Percentiles rank a stretch among this genome's conserved stretches.
Evolutionary conservation across 805 yeast genomes (phyloP).

Genomic region (Candida gorgasii): DNA sequence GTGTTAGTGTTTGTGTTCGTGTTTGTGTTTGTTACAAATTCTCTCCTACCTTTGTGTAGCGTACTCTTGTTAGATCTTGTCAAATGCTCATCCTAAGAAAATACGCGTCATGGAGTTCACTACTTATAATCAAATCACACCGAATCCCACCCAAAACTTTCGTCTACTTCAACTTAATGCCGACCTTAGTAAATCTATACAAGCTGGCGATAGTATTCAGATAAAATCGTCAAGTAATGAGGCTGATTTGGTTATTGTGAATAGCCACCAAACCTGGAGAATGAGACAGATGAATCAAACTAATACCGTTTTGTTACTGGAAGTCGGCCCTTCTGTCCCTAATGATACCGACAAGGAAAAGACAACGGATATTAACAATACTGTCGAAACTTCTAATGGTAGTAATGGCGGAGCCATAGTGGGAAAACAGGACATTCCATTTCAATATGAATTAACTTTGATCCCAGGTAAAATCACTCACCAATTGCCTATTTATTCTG

Average conservation of each 20-base stretch:
- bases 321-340: too few relatives aligned
- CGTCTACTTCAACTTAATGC: constrained; percentile 56
- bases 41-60: too few relatives aligned
- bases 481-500: constrained; percentile 27
- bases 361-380: background rate
- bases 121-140: constrained; percentile 8
- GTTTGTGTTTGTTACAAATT: too few relatives aligned
- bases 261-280: constrained; percentile 57
- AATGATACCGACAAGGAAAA: constrained; percentile 3
- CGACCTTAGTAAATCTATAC: constrained; percentile 43
- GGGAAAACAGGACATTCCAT: constrained; percentile 30
- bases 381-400: background rate
- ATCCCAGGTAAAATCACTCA: constrained; percentile 29
- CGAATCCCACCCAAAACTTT: constrained; percentile 27
- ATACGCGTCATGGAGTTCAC: too few relatives aligned
- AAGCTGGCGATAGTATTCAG: constrained; percentile 28
- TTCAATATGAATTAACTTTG: constrained; percentile 36
- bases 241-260: constrained; percentile 57
- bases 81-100: too few relatives aligned
- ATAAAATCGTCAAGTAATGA: constrained; percentile 34
- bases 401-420: constrained; percentile 11
- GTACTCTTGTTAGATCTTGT: too few relatives aligned
- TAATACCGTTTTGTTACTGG: constrained; percentile 64
- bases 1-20: too few relatives aligned
- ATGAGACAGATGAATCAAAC: constrained; percentile 84